Percentiles rank a stretch among this genome's conserved stretches.
Evolutionary conservation across 768 basidiomycete genomes (phyloP).

Genomic region (Butyriboletus loyo): DNA sequence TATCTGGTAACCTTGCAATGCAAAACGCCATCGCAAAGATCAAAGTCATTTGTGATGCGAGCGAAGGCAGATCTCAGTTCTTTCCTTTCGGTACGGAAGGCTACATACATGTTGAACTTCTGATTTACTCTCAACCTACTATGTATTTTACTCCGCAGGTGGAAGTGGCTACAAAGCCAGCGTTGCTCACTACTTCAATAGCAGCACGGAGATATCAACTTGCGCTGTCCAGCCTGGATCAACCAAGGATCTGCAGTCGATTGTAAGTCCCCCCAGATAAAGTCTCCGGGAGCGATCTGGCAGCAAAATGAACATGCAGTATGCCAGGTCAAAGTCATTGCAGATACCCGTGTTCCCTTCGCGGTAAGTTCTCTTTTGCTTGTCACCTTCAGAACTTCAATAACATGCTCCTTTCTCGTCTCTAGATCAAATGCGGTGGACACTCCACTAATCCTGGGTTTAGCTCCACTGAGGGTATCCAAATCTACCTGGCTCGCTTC

Average conservation of each 20-base stretch:
- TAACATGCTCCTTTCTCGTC: neutral
- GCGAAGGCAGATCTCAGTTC: constrained; percentile 7
- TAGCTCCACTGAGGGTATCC: constrained; percentile 32
- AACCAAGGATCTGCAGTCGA: neutral
- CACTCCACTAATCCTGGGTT: constrained; percentile 29
- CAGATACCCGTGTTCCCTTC: constrained; percentile 5
- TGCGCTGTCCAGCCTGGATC: constrained; percentile 14
- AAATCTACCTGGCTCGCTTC: constrained; percentile 27
- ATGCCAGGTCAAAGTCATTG: constrained; percentile 7
- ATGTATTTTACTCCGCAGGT: neutral
- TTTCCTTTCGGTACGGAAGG: constrained; percentile 4
- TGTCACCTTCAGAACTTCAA: neutral
- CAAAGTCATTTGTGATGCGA: neutral
- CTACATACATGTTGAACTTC: neutral
- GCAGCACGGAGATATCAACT: constrained; percentile 5
- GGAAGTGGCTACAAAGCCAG: constrained; percentile 12
- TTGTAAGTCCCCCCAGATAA: neutral
- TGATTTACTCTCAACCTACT: neutral
- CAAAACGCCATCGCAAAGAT: constrained; percentile 1
- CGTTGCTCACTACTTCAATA: constrained; percentile 8
- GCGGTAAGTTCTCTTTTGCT: constrained; percentile 2
- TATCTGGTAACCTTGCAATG: neutral
- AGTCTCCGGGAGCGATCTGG: too few species aligned
- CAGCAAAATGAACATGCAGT: neutral
- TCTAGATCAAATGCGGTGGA: constrained; percentile 34